Base-by-base conservation (phyloP, 441 rosid genomes). In the Kokia cookei region DNA sequence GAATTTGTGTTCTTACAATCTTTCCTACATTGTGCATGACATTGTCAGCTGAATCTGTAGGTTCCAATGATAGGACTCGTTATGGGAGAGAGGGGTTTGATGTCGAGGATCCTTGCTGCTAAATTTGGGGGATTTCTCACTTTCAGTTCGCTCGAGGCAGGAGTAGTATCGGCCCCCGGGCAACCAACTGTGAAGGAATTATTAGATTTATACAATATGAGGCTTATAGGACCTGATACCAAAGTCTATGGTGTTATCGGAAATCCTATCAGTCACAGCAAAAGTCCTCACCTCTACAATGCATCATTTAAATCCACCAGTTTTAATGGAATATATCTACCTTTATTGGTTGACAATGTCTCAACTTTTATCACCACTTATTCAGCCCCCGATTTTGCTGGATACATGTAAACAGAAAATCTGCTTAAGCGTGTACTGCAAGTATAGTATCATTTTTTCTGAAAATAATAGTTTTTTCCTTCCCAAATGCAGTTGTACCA, bases 231-330 rank as follows among this genome's bases (percentile, higher is more conserved):
- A n/a, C 78, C 83, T 62, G 90, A 86, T 51, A 88, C 90, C 15
- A 90, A 83, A 82, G 84, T 87, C 17, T 78, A 79, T 69, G 93
- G 93, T 27, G 72, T 89, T 53, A 86, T 87, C 35, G 91, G 91
- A 65, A 89, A 87, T 45, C 90, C 93, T 29, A 74, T 85, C 65
- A 80, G 87, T 53, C 93, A 89, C 79, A 89, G 88, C 87, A 89
- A 89, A 78, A 80, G 87, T 53, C 89, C 94, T 65, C 80, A 69
- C 57, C 75, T 90, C 37, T 85, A 81, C 75, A 88, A 88, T 51
- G 75, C 83, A 15, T 84, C 92, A 65, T 88, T 90, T 66, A 84
- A 81, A 66, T 80, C 86, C 26, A 77, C 82, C 9, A 73, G 86
- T 55, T 88, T 85, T 70, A 79, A 90, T 79, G 89, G 92, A n/a